Percentiles rank a stretch among this genome's conserved stretches.
Evolutionary conservation across 805 yeast species (phyloP).

Genomic region (Wickerhamiella domercqiae): DNA sequence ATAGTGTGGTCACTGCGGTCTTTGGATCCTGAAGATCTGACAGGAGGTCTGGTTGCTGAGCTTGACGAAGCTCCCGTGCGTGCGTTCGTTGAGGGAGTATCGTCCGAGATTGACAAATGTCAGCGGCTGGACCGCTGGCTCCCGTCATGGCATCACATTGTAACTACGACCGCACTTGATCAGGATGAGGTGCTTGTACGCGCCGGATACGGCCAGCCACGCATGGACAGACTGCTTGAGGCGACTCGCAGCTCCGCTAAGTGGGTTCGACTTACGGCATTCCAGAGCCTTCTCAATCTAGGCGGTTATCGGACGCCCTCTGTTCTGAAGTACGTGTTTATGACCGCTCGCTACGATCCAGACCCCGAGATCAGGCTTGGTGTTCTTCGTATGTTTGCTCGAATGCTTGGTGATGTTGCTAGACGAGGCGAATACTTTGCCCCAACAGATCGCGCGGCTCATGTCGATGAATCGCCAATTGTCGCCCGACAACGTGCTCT

Average conservation of each 20-base stretch:
- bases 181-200: slow-evolving; percentile 46
- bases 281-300: slow-evolving; percentile 48
- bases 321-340: slow-evolving; percentile 47
- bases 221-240: slow-evolving; percentile 40
- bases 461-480: slow-evolving; percentile 22
- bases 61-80: slow-evolving; percentile 8
- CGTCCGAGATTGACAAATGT: slow-evolving; percentile 57
- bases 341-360: slow-evolving; percentile 39
- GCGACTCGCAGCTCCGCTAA: slow-evolving; percentile 32
- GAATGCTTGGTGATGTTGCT: slow-evolving; percentile 52
- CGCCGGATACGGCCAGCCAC: slow-evolving; percentile 36
- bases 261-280: slow-evolving; percentile 45
- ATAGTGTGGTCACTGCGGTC: slow-evolving; percentile 30
- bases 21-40: slow-evolving; percentile 7
- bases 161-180: slow-evolving; percentile 41
- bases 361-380: slow-evolving; percentile 37
- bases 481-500: slow-evolving; percentile 44
- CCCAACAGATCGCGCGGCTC: slow-evolving; percentile 7
- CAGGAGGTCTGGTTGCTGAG: slow-evolving; percentile 4
- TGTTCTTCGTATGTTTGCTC: slow-evolving; percentile 33
- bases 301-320: slow-evolving; percentile 63
- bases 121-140: slow-evolving; percentile 75
- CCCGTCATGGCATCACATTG: slow-evolving; percentile 48
- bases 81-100: slow-evolving; percentile 31
- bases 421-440: slow-evolving; percentile 33